A percentile compares a stretch with the other conserved stretches of the same genome.
phyloP scores from a whole-genome alignment of 495 filamentous ascomycete genomes.

The Letharia columbiana region DNA sequence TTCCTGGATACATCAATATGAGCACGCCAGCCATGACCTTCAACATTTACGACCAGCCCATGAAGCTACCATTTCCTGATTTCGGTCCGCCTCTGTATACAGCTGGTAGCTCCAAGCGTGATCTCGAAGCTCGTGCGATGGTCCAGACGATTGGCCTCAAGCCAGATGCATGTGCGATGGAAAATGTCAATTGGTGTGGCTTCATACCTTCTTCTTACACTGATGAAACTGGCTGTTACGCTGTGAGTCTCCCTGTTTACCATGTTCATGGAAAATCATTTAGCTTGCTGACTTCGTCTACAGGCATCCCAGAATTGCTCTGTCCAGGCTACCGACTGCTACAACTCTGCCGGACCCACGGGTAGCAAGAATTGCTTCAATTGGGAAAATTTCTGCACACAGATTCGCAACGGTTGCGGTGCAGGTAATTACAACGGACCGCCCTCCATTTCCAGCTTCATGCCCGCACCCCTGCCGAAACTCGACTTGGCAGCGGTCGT shows the following conservation, averaged over 20 bases:
- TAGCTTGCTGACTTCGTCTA: constrained; percentile 7
- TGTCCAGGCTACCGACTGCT: constrained; percentile 49
- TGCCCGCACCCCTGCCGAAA: constrained; percentile 34
- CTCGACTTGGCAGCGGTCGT: constrained; percentile 12
- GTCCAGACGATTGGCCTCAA: constrained; percentile 35
- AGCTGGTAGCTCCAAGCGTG: constrained; percentile 15
- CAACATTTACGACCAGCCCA: constrained; percentile 47
- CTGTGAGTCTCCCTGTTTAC: constrained; percentile 17
- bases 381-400: constrained; percentile 53
- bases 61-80: constrained; percentile 44
- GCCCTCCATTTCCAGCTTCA: constrained; percentile 33
- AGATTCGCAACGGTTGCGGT: constrained; percentile 40
- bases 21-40: constrained; percentile 47
- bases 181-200: constrained; percentile 67
- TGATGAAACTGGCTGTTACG: constrained; percentile 51
- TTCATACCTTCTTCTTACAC: constrained; percentile 47
- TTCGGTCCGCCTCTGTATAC: constrained; percentile 50
- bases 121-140: constrained; percentile 18
- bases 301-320: constrained; percentile 45
- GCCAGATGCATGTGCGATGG: constrained; percentile 47
- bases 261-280: background rate
- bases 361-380: constrained; percentile 48
- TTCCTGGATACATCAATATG: constrained; percentile 54
- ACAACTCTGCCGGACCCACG: constrained; percentile 45
- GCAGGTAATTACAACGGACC: constrained; percentile 46